phyloP scores from a whole-genome alignment of 2,329 filamentous ascomycete species.

The Penicillium sp. region DNA sequence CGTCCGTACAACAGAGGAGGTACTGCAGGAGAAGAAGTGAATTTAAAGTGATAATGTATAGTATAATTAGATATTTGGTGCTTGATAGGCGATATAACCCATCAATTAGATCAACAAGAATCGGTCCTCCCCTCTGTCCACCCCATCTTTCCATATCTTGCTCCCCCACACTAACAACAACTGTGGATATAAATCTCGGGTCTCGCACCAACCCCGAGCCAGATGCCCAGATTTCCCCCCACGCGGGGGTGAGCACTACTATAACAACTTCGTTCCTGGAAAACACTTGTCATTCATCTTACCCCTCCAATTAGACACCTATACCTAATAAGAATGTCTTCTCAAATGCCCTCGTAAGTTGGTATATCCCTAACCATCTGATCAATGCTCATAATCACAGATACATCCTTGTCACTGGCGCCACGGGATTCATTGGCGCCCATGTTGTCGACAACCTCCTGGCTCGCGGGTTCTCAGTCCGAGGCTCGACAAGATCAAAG shows the following conservation, averaged over 20 bases:
- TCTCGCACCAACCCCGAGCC: background rate
- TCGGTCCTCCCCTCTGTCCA: background rate
- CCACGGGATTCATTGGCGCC: conserved; percentile 31
- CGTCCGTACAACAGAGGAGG: conserved; percentile 61
- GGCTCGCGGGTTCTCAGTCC: conserved; percentile 22
- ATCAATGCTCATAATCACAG: conserved; percentile 1
- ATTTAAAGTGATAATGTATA: background rate
- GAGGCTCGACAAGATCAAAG: conserved; percentile 23
- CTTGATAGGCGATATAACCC: background rate
- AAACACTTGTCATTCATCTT: background rate
- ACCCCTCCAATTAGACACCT: background rate
- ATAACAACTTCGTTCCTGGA: background rate
- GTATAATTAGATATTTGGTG: background rate
- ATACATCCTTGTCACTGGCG: conserved; percentile 27
- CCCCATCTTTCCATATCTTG: background rate
- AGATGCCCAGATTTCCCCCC: background rate
- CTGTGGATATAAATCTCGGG: background rate
- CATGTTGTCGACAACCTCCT: conserved; percentile 30
- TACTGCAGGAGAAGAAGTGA: conserved; percentile 26
- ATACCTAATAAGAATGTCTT: background rate
- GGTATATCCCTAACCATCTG: accelerated
- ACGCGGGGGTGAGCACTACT: background rate
- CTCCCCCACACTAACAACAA: conserved; percentile 1
- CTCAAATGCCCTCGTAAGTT: conserved; percentile 6
- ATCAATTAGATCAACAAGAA: background rate